Percentiles rank a stretch among this genome's conserved stretches.
These are phyloP conservation scores for Nemania sp. DNA, from an alignment of 2,329 filamentous ascomycete species.

Conservation along the genomic window DNA sequence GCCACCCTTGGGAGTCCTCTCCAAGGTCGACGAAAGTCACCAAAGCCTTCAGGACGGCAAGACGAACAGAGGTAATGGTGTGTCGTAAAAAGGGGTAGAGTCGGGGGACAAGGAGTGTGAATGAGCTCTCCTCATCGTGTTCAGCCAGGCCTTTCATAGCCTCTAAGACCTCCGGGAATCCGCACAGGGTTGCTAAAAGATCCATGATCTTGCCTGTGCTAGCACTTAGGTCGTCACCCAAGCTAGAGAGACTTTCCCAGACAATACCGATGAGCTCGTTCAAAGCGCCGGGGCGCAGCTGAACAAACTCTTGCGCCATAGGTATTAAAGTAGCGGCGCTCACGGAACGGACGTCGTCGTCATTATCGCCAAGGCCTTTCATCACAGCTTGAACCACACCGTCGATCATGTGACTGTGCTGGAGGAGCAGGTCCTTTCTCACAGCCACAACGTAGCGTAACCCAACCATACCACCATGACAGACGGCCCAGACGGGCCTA, in stretches of 20 bases:
- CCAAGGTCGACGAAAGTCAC: constrained; percentile 91
- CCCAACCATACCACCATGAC: constrained; percentile 97
- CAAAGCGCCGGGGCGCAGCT: constrained; percentile 76
- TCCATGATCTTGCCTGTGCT: constrained; percentile 99
- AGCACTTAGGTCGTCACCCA: constrained; percentile 96
- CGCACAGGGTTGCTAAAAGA: constrained; percentile 90
- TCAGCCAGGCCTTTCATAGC: constrained; percentile 92
- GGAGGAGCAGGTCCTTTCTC: constrained; percentile 85
- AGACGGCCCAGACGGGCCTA: constrained; percentile 86
- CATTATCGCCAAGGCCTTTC: constrained; percentile 86
- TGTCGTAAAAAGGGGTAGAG: constrained; percentile 96
- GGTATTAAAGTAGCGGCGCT: constrained; percentile 97
- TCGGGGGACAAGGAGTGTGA: constrained; percentile 87
- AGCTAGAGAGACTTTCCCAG: constrained; percentile 93
- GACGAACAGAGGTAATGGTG: constrained; percentile 93
- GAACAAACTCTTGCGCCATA: constrained; percentile 93
- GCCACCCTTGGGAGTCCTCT: constrained; percentile 83
- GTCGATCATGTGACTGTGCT: constrained; percentile 85
- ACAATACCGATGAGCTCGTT: constrained; percentile 89
- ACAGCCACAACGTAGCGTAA: constrained; percentile 94
- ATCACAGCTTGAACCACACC: constrained; percentile 91
- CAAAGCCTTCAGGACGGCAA: constrained; percentile 89
- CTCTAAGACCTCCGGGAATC: constrained; percentile 88
- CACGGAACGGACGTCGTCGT: constrained; percentile 95
- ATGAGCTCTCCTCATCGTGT: constrained; percentile 83